A percentile compares a stretch with the other conserved stretches of the same genome.
These are phyloP conservation scores for Crassisporium funariophilum DNA, from an alignment of 768 basidiomycete species.

Conservation along the genomic window DNA sequence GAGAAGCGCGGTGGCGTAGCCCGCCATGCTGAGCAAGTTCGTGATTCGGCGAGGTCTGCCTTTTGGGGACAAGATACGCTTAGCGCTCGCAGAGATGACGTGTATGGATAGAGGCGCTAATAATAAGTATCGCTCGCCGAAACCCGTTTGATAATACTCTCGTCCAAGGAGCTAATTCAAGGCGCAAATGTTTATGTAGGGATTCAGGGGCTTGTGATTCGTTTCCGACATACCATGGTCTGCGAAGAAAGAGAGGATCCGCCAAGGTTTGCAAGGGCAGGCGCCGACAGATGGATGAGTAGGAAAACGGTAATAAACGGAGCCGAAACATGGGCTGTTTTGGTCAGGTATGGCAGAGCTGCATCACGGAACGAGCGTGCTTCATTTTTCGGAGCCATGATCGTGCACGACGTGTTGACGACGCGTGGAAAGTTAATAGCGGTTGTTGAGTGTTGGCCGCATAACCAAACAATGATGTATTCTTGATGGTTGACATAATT, in stretches of 20 bases:
- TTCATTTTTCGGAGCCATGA: background rate
- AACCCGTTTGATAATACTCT: slow-evolving; percentile 80
- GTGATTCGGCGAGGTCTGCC: slow-evolving; percentile 32
- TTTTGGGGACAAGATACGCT: slow-evolving; percentile 53
- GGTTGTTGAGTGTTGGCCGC: too few species aligned
- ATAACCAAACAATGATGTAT: too few species aligned
- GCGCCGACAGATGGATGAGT: slow-evolving; percentile 78
- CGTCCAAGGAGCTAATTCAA: slow-evolving; percentile 82
- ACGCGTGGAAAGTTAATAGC: too few species aligned
- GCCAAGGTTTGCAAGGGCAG: slow-evolving; percentile 68
- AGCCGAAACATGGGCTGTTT: slow-evolving; percentile 64
- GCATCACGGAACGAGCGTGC: slow-evolving; percentile 10
- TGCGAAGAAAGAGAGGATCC: slow-evolving; percentile 69
- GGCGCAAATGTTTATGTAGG: too few species aligned
- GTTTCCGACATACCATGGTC: slow-evolving; percentile 62
- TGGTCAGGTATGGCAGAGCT: slow-evolving; percentile 44
- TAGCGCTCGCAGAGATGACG: slow-evolving; percentile 55
- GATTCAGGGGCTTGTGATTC: too few species aligned
- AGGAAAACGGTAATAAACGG: slow-evolving; percentile 81
- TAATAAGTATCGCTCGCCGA: slow-evolving; percentile 70
- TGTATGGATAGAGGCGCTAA: slow-evolving; percentile 70
- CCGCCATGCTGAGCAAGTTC: slow-evolving; percentile 59
- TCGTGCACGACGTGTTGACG: too few species aligned
- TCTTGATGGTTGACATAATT: too few species aligned
- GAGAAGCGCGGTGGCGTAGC: slow-evolving; percentile 57